Conservation (phyloP, 2,329 filamentous ascomycete genomes). For the Fusarium fracticaudum region DNA sequence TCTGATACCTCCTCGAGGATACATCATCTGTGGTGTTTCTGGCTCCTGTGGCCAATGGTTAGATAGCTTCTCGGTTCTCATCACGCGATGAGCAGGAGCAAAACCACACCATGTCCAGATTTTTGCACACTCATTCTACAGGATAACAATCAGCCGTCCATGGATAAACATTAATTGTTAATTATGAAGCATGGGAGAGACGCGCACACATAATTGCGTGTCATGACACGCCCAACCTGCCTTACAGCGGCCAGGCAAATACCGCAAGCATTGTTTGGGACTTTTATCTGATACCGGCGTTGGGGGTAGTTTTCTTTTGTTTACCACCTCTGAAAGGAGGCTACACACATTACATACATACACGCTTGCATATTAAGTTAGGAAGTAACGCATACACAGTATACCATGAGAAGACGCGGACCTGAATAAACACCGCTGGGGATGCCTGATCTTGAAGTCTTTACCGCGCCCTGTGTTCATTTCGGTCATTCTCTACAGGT, state of each 20-base stretch:
- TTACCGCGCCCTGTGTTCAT: not conserved
- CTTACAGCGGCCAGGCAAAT: constrained; percentile 16
- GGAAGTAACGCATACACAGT: constrained; percentile 21
- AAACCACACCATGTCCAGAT: not conserved
- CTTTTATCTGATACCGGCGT: constrained; percentile 31
- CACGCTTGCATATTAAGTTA: constrained; percentile 19
- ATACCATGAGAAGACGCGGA: constrained; percentile 27
- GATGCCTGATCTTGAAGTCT: not conserved
- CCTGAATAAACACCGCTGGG: constrained; percentile 26
- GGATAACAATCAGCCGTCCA: constrained; percentile 2
- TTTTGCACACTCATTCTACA: constrained; percentile 26
- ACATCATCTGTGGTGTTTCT: constrained; percentile 86
- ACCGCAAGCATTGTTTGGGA: constrained; percentile 17
- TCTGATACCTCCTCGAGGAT: constrained; percentile 88
- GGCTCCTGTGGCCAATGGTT: constrained; percentile 85
- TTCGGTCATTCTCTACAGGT: not conserved
- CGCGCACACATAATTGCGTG: not conserved
- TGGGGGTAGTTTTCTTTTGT: constrained; percentile 26
- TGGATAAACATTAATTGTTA: constrained; percentile 30
- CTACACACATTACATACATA: constrained; percentile 22
- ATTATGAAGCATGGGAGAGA: constrained; percentile 3
- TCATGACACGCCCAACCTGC: constrained; percentile 13
- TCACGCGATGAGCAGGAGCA: constrained; percentile 47
- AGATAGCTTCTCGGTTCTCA: constrained; percentile 86
- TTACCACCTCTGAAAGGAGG: constrained; percentile 14